These are phyloP conservation scores for Trametes versicolor DNA, from an alignment of 1,284 basidiomycete genomes.

Conservation along the genomic window DNA sequence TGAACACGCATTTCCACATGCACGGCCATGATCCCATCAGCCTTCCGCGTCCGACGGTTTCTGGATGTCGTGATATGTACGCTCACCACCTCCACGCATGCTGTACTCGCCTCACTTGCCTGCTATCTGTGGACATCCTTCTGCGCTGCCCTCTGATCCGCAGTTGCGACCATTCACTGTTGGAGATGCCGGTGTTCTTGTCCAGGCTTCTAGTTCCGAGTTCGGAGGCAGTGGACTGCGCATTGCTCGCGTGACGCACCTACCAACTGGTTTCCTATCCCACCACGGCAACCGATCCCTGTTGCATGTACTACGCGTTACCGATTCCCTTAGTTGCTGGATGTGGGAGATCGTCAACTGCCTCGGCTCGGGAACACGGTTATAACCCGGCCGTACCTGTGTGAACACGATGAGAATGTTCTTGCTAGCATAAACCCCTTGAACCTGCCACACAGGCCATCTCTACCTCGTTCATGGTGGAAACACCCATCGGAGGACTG, in stretches of 20 bases:
- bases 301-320: neutral
- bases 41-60: conserved; percentile 11
- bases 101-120: conserved; percentile 5
- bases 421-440: neutral
- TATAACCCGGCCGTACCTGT: neutral
- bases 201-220: conserved; percentile 9
- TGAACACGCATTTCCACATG: neutral
- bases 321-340: neutral
- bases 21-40: conserved; percentile 25
- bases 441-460: neutral
- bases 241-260: conserved; percentile 13
- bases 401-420: neutral
- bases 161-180: conserved; percentile 10
- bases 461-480: no score
- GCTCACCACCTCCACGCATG: conserved; percentile 3
- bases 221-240: conserved; percentile 22
- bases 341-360: conserved; percentile 1
- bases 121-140: neutral
- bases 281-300: conserved; percentile 5
- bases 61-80: conserved; percentile 6
- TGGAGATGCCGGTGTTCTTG: conserved; percentile 12
- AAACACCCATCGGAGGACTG: neutral
- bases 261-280: neutral
- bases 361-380: neutral
- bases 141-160: conserved; percentile 13